Conservation (phyloP, 306 rosid genomes). For the Ammopiptanthus mongolicus region DNA sequence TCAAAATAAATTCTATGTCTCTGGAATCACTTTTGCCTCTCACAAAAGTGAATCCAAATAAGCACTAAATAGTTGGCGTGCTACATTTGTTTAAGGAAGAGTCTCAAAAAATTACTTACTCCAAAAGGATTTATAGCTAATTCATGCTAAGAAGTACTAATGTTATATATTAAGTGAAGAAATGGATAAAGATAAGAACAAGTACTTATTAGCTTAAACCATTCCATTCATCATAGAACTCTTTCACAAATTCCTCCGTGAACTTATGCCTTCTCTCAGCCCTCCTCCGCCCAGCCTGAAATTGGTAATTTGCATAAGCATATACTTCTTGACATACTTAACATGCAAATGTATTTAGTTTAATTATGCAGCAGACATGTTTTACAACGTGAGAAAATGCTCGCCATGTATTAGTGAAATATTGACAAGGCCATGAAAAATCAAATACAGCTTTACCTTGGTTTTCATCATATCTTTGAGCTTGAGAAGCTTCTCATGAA, state of each 20-base stretch:
- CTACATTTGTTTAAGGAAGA: not conserved
- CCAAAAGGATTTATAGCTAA: too few species aligned
- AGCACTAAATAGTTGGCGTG: not conserved
- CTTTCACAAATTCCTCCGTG: constrained; percentile 77
- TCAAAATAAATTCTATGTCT: too few species aligned
- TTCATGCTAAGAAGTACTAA: too few species aligned
- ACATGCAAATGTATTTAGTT: not conserved
- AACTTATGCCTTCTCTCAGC: constrained; percentile 87
- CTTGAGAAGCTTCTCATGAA: constrained; percentile 91
- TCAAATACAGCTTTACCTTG: constrained; percentile 34
- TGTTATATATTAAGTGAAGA: not conserved
- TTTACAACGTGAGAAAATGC: not conserved
- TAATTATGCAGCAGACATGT: not conserved
- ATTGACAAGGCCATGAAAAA: not conserved
- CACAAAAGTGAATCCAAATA: too few species aligned
- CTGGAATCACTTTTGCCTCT: too few species aligned
- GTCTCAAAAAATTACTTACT: not conserved
- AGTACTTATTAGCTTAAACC: constrained; percentile 43
- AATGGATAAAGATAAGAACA: not conserved
- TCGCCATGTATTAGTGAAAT: not conserved
- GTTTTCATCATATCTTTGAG: constrained; percentile 93
- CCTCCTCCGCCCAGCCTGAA: constrained; percentile 85
- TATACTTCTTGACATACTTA: not conserved
- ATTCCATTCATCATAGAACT: constrained; percentile 84
- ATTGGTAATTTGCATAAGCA: not conserved